phyloP scores from a whole-genome alignment of 1,284 basidiomycete species.

The Sporisorium exsertum region DNA sequence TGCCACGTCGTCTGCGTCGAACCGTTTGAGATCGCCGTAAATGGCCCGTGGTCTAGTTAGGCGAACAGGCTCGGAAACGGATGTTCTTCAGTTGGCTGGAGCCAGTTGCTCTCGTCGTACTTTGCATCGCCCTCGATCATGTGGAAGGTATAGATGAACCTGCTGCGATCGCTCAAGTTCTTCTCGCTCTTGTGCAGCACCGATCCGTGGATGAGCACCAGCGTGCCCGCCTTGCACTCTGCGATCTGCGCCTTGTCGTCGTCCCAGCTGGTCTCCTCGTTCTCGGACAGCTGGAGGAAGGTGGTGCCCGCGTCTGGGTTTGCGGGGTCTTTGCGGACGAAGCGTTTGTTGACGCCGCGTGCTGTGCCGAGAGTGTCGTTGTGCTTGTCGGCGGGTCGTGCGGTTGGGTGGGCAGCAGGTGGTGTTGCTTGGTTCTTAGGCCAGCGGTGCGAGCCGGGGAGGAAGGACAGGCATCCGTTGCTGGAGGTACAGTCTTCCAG shows the following conservation, averaged over 20 bases:
- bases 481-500: constrained; percentile 75
- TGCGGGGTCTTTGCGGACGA: constrained; percentile 38
- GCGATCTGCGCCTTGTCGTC: constrained; percentile 33
- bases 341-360: constrained; percentile 58
- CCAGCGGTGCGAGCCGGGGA: constrained; percentile 56
- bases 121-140: constrained; percentile 60
- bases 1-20: not conserved
- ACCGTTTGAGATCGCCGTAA: not conserved
- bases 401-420: not conserved
- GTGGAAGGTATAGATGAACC: constrained; percentile 66
- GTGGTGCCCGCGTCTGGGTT: constrained; percentile 48
- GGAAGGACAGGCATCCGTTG: constrained; percentile 61
- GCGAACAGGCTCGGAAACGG: constrained; percentile 50
- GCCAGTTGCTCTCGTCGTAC: constrained; percentile 62
- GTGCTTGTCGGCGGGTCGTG: constrained; percentile 10
- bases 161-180: constrained; percentile 44
- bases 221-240: constrained; percentile 54
- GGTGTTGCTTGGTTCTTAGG: not conserved
- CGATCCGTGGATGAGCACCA: constrained; percentile 62
- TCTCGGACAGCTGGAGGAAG: constrained; percentile 26
- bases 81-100: constrained; percentile 49
- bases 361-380: constrained; percentile 29
- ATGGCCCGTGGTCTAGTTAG: no score
- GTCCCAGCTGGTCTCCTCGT: constrained; percentile 53
- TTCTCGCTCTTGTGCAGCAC: constrained; percentile 62